Base-by-base conservation (phyloP, 352 stramenopile species). In the Pythium diclinum region DNA sequence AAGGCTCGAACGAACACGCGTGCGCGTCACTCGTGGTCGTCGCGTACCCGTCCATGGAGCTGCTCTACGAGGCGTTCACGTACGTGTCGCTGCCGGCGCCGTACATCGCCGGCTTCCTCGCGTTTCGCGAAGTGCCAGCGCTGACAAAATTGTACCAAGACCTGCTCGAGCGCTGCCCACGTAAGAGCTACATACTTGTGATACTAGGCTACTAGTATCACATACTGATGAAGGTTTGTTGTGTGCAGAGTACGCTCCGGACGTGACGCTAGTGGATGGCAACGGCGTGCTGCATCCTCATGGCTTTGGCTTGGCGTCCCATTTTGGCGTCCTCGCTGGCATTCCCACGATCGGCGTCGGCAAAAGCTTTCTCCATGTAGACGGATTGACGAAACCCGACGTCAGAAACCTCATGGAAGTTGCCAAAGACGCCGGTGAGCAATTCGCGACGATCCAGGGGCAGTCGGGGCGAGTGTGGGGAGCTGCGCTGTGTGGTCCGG, bases 181-280 rank as follows among this genome's bases (percentile, higher is more conserved):
- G 82, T 91, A 34, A 17, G 61, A 49, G 28, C 7, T n/a, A 33
- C 9, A 38, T 46, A 8, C 40, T 21, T 17, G 28, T 56, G n/a
- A 42, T 38, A 38, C 30, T 60, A 53, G 32, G 19, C 48, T 19
- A 19, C 25, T 28, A 28, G 25, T 28, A 28, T 28, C 25, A 28
- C 25, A 3, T 28, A 28, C 25, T 28, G 25, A 28, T 28, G 25
- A 28, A 4, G 58, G 25, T 23, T 7, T 56, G 21, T 19, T 38
- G 6, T 48, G 6, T 56, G 33, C 58, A 88, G 84, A 90, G 40
- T 60, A 87, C 19, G 72, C 79, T 30, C 94, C 95, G 21, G 76
- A 96, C 38, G 79, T 97, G 30, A 91, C 92, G 33, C 73, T 99
- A 16, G 95, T 99, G 3, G 96, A 99, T 71, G 96, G 96, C 21